Evolutionary conservation across 1,284 basidiomycete genomes (phyloP), one percentile per base, ranked within the genome.

Genomic region (Meira nashicola): DNA sequence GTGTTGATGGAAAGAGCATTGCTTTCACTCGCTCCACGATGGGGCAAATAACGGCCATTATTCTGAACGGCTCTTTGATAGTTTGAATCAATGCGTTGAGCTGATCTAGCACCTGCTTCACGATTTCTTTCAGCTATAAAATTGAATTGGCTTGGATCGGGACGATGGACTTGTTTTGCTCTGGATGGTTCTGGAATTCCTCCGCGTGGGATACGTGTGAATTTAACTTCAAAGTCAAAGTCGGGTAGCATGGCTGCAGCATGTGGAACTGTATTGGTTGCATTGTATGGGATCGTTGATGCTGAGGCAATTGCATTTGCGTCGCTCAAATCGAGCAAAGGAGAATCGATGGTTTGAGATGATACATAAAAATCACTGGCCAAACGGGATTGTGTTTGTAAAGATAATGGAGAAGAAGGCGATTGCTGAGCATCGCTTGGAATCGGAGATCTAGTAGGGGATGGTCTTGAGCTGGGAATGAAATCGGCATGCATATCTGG

Each of bases 11-110:
- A 33, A 33, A 33, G 28, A 33, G 28, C 28, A 33, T 33, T 17
- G 21, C 46, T 48, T 48, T 48, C 46, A 48, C 46, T 48, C 8
- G 17, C 46, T 12, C 46, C 46, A 21, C 46, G 14, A n/a, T 14
- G 17, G 12, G 25, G 12, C 12, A 23, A 8, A 14, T 23, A 14
- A 15, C 41, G 41, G 10, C 4, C 19, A 15, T 43, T 43, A n/a
- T 43, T 10, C 7, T 23, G 6, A 8, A 21, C 46, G 12, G 12
- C 21, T 9, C 21, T 14, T 48, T 48, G 17, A 21, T 23, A 23
- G 3, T 21, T 19, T 5, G 23, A 2, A 25, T 19, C 25, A 23
- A 48, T 21, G 12, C 28, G 17, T n/a, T 7, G 21, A 41, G 50
- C 50, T 33, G 50, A 53, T 15, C 21, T 33, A 38, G 28, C 50